phyloP scores from a whole-genome alignment of 371 early-diverging fungal species.

The Saksenaea vasiformis region DNA sequence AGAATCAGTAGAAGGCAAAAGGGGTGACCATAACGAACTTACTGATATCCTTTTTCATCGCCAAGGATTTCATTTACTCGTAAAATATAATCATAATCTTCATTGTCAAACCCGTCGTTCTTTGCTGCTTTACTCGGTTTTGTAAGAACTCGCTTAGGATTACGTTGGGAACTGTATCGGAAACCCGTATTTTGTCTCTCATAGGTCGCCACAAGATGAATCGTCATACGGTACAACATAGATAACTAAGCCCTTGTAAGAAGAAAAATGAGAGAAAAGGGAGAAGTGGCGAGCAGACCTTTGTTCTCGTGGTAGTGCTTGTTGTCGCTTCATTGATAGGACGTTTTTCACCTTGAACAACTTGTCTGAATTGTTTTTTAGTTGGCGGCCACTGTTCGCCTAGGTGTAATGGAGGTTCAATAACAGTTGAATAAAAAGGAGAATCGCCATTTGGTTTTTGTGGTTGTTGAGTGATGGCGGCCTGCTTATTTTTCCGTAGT shows the following conservation, averaged over 20 bases:
- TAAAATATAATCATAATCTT: slow-evolving; percentile 93
- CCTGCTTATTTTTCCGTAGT: neutral
- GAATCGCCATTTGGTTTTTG: neutral
- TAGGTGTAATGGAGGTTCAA: slow-evolving; percentile 33
- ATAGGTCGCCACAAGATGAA: slow-evolving; percentile 70
- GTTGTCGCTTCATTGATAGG: neutral
- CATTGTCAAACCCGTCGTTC: slow-evolving; percentile 96
- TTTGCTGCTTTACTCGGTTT: slow-evolving; percentile 88
- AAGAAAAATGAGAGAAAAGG: neutral
- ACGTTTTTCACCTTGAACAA: neutral
- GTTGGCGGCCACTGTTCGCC: slow-evolving; percentile 38
- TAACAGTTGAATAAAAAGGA: slow-evolving; percentile 30
- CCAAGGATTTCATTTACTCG: slow-evolving; percentile 93
- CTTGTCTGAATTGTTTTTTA: neutral
- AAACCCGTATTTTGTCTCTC: slow-evolving; percentile 72
- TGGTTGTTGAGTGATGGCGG: neutral
- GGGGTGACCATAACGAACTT: slow-evolving; percentile 14
- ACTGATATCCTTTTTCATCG: slow-evolving; percentile 81
- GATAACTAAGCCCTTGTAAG: neutral
- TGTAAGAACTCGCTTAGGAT: slow-evolving; percentile 91
- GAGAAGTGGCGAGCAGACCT: neutral
- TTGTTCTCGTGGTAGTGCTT: neutral
- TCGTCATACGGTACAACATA: slow-evolving; percentile 44
- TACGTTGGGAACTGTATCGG: slow-evolving; percentile 66
- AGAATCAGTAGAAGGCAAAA: neutral